Evolutionary conservation across 2,329 filamentous ascomycete genomes (phyloP).

Genomic region (Penicillium brevicompactum): DNA sequence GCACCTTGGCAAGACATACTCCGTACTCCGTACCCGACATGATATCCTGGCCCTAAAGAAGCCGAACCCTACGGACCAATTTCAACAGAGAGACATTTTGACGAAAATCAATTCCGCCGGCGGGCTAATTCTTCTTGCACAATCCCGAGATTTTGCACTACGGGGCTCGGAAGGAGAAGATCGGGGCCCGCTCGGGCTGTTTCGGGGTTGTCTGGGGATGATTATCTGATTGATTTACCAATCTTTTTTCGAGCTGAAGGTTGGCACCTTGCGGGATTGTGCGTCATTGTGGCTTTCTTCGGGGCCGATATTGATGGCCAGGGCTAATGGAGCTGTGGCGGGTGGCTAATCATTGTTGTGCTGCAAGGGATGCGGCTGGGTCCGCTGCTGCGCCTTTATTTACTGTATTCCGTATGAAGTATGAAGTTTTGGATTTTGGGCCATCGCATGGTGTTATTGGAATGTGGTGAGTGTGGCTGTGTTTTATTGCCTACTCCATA

Average conservation of each 20-base stretch:
- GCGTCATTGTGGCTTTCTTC: neutral
- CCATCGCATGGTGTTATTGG: neutral
- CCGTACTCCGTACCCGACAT: neutral
- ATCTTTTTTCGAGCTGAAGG: neutral
- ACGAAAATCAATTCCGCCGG: neutral
- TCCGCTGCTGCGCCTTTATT: neutral
- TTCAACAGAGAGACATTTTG: neutral
- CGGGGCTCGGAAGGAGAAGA: neutral
- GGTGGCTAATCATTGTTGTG: neutral
- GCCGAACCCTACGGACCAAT: neutral
- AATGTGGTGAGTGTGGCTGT: neutral
- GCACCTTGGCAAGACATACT: neutral
- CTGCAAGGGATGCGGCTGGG: neutral
- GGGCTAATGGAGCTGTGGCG: neutral
- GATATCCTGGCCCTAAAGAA: neutral
- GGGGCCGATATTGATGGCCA: neutral
- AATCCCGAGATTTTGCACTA: neutral
- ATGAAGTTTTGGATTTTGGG: neutral
- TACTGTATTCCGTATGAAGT: neutral
- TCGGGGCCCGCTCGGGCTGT: conserved; percentile 6
- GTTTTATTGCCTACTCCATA: neutral
- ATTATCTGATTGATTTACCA: conserved; percentile 12
- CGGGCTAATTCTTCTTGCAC: neutral
- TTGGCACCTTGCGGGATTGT: neutral
- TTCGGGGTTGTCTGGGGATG: conserved; percentile 1